Evolutionary conservation across 495 filamentous ascomycete genomes (phyloP), one percentile per base, ranked within the genome.

Genomic region (Aspergillus hancockii): DNA sequence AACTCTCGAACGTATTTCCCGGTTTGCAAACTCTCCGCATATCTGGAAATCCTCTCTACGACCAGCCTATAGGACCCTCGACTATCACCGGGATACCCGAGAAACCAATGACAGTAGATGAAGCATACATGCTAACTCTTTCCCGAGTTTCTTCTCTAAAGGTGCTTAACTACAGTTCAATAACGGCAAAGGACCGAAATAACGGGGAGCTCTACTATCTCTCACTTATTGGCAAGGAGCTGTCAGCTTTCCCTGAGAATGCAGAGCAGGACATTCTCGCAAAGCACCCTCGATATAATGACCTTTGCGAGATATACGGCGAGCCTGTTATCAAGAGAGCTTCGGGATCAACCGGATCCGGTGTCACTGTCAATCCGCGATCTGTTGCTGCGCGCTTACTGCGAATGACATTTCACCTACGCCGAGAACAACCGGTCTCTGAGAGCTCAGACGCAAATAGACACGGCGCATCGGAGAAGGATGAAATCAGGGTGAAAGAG

Each of bases 181-280:
- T 98, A 62, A 84, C 85, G 0, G 58, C 70, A 0, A 81, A 85
- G 43, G 92, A 97, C 61, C 85, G 94, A 19, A 79, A 81, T 47
- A 92, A 98, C 64, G 91, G 90, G 13, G 94, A 98, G 55, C 87
- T 92, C 66, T 98, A 93, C 72, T 98, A 98, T 68, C 83, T 98
- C 12, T 87, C 85, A 7, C 82, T 86, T 30, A 92, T 97, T 54
- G 89, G 81, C 18, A 85, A 85, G 50, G 89, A 90, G 64, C 75
- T 97, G 19, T 85, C 88, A 16, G 78, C 78, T 10, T 81, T 79
- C 0, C 78, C 87, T 0, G 75, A 83, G 60, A 72, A 71, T 0
- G 75, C 80, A n/a, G 82, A 87, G 61, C 62, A 67, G 3, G 66
- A 68, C 2, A 79, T 90, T 9, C 74, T 88, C 8, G 72, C 72